A percentile compares a stretch with the other conserved stretches of the same genome.
Conservation (phyloP, 2,329 filamentous ascomycete species). For the Gaeumannomyces sp. region DNA sequence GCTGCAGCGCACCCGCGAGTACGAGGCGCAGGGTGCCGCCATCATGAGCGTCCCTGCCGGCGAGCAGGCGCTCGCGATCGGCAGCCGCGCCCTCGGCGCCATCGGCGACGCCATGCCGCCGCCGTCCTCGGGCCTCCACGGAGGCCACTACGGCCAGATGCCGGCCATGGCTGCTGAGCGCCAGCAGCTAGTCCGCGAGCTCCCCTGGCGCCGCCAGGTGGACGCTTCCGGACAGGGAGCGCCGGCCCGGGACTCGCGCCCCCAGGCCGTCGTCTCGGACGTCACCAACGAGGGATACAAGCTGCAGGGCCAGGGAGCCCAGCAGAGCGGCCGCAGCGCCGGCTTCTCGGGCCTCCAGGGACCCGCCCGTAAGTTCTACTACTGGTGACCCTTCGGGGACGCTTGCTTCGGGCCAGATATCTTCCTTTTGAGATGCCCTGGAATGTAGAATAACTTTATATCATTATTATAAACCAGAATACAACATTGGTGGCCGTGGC, state of each 20-base stretch:
- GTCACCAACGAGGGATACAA: no score
- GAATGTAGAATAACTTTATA: no score
- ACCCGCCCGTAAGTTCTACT: conserved; percentile 6
- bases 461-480: not conserved
- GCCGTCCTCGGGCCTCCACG: no score
- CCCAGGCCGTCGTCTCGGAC: not conserved
- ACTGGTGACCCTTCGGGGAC: not conserved
- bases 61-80: conserved; percentile 2
- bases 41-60: not conserved
- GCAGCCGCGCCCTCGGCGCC: conserved; percentile 5
- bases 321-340: not conserved
- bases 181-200: not conserved
- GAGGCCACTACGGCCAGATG: not conserved
- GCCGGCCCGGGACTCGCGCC: no score
- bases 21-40: not conserved
- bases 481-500: not conserved
- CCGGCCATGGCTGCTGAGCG: no score
- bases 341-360: not conserved
- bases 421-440: no score
- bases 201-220: not conserved
- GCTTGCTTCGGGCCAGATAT: no score
- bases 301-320: no score
- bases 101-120: not conserved
- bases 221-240: no score
- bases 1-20: conserved; percentile 15